These are phyloP conservation scores for Anisodus tanguticus DNA, from an alignment of 257 asterid genomes.

Conservation along the genomic window DNA sequence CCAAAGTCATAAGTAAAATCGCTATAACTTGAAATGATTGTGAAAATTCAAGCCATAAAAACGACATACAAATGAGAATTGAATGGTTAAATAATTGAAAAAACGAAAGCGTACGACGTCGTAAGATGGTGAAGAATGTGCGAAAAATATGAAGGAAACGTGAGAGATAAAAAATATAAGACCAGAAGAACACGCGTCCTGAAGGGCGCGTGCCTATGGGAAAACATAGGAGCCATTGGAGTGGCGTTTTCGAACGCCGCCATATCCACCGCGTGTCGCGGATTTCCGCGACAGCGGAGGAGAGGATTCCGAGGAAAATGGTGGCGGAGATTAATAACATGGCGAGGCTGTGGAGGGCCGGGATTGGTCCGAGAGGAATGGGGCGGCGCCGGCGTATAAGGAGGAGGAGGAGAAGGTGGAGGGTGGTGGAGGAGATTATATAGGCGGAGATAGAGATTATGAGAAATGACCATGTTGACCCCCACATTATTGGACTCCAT, in stretches of 20 bases:
- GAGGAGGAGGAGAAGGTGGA: conserved; percentile 61
- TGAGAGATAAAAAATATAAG: conserved; percentile 70
- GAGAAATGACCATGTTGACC: conserved; percentile 76
- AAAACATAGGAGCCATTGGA: conserved; percentile 84
- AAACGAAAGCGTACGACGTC: conserved; percentile 41
- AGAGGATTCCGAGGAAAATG: conserved; percentile 61
- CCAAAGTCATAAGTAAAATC: conserved; percentile 56
- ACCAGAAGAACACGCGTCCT: conserved; percentile 87
- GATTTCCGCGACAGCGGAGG: conserved; percentile 74
- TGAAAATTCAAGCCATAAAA: conserved; percentile 81
- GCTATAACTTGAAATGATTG: conserved; percentile 74
- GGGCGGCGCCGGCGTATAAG: conserved; percentile 57
- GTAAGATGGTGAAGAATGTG: conserved; percentile 47
- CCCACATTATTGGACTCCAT: conserved; percentile 75
- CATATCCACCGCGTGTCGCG: conserved; percentile 82
- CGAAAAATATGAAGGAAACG: conserved; percentile 61
- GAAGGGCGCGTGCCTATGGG: conserved; percentile 88
- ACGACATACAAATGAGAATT: conserved; percentile 55
- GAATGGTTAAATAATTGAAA: conserved; percentile 61
- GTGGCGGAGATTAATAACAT: conserved; percentile 53
- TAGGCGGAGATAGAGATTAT: conserved; percentile 60
- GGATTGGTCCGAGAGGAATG: conserved; percentile 63
- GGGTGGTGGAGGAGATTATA: conserved; percentile 49
- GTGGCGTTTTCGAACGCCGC: conserved; percentile 67
- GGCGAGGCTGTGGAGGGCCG: conserved; percentile 67